Percentiles rank a stretch among this genome's conserved stretches.
Conservation (phyloP, 2,329 filamentous ascomycete genomes). For the Diaporthe ampelina region DNA sequence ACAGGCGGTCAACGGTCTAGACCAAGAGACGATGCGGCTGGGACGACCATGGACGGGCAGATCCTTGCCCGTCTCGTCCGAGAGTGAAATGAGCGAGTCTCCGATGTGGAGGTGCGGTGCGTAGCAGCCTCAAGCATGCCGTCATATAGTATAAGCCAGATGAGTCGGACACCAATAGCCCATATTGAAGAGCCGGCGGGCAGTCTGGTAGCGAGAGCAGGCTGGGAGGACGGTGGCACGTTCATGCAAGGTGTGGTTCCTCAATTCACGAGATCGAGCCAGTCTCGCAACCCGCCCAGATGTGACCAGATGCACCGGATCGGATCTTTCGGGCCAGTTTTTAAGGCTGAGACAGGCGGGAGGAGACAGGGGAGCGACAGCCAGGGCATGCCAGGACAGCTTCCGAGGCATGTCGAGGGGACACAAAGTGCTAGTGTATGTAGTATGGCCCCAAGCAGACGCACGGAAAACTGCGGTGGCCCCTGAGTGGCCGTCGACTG, state of each 20-base stretch:
- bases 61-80: constrained; percentile 16
- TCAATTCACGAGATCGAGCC: constrained; percentile 1
- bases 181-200: background rate
- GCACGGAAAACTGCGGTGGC: too few relatives aligned
- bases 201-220: background rate
- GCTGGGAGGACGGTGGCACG: background rate
- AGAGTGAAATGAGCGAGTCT: background rate
- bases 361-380: constrained; percentile 19
- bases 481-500: background rate
- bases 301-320: constrained; percentile 4
- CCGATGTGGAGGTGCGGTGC: background rate
- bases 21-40: constrained; percentile 1
- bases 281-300: constrained; percentile 17
- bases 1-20: constrained; percentile 38
- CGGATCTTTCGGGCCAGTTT: constrained; percentile 25
- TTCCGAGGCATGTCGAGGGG: background rate
- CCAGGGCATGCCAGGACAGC: constrained; percentile 24
- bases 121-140: background rate
- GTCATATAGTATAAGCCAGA: background rate
- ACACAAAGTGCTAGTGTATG: background rate
- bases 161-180: background rate
- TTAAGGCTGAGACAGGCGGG: constrained; percentile 40
- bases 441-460: background rate
- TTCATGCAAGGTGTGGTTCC: constrained; percentile 7
- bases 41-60: constrained; percentile 9